Conservation (phyloP, 1,284 basidiomycete species). For the Chondrostereum purpureum region DNA sequence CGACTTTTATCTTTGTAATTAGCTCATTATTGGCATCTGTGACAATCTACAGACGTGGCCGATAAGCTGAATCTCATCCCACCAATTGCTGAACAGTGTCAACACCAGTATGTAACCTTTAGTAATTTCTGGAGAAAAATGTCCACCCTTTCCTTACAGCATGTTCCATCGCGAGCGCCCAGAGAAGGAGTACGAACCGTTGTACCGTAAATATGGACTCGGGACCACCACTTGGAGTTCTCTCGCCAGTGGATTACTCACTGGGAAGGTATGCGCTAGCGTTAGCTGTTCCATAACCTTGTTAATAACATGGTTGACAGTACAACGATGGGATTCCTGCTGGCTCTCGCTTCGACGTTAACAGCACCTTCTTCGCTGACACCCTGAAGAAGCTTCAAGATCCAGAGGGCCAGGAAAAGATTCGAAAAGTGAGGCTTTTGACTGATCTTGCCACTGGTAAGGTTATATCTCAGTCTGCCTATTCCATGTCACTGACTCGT, state of each 20-base stretch:
- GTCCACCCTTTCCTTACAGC: slow-evolving; percentile 23
- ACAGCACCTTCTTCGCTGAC: slow-evolving; percentile 38
- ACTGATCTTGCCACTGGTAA: slow-evolving; percentile 52
- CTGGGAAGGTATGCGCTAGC: slow-evolving; percentile 12
- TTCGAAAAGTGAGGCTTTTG: slow-evolving; percentile 62
- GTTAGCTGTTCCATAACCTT: neutral
- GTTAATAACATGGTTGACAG: slow-evolving; percentile 4
- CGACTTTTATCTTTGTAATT: too few relatives aligned
- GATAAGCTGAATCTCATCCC: slow-evolving; percentile 61
- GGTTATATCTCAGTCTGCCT: slow-evolving; percentile 1
- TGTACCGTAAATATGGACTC: slow-evolving; percentile 6
- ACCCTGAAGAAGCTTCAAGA: slow-evolving; percentile 38
- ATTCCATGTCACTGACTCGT: neutral
- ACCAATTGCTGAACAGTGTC: slow-evolving; percentile 76
- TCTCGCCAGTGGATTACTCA: slow-evolving; percentile 4
- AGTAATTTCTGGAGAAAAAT: neutral
- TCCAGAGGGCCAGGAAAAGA: slow-evolving; percentile 54
- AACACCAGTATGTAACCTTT: slow-evolving; percentile 43
- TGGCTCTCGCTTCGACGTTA: slow-evolving; percentile 57
- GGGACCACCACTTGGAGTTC: slow-evolving; percentile 4
- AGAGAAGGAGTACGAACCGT: slow-evolving; percentile 65
- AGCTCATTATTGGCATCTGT: too few relatives aligned
- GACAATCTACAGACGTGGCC: slow-evolving; percentile 67
- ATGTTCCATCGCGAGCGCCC: slow-evolving; percentile 70
- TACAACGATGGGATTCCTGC: slow-evolving; percentile 42